A percentile compares a stretch with the other conserved stretches of the same genome.
These are phyloP conservation scores for Gaeumannomyces sp. DNA, from an alignment of 2,329 filamentous ascomycete genomes.

Conservation along the genomic window DNA sequence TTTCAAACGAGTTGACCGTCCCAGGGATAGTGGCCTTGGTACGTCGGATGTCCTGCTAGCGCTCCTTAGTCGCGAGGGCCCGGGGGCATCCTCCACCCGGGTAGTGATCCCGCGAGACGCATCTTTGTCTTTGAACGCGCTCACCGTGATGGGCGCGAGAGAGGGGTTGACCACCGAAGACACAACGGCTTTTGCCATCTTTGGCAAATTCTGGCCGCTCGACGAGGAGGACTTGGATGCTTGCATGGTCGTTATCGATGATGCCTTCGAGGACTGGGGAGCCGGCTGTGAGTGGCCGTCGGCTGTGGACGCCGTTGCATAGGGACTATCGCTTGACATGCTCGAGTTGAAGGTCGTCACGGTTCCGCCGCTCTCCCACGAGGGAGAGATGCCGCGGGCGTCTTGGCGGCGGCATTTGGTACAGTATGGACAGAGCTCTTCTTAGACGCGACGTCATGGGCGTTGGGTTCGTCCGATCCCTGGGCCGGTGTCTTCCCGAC, in stretches of 20 bases:
- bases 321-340: conserved; percentile 25
- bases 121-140: conserved; percentile 42
- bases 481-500: conserved; percentile 37
- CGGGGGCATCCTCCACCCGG: conserved; percentile 37
- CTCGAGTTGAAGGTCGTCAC: conserved; percentile 28
- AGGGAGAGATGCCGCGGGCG: conserved; percentile 20
- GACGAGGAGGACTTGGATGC: conserved; percentile 35
- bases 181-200: conserved; percentile 36
- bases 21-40: background rate
- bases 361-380: conserved; percentile 23
- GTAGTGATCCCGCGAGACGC: conserved; percentile 32
- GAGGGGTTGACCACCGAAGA: conserved; percentile 38
- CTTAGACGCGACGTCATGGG: conserved; percentile 36
- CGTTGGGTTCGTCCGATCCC: conserved; percentile 33
- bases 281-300: conserved; percentile 34
- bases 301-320: conserved; percentile 31
- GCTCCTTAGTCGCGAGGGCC: conserved; percentile 32
- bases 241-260: conserved; percentile 40
- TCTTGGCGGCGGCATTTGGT: conserved; percentile 26
- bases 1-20: conserved; percentile 11
- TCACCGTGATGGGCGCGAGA: conserved; percentile 43
- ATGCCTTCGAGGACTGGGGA: conserved; percentile 39
- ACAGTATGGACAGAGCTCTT: conserved; percentile 30
- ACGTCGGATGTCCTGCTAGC: conserved; percentile 35
- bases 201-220: conserved; percentile 34